Conservation (phyloP, 2,329 filamentous ascomycete species). For the Diplocarpon rosae region DNA sequence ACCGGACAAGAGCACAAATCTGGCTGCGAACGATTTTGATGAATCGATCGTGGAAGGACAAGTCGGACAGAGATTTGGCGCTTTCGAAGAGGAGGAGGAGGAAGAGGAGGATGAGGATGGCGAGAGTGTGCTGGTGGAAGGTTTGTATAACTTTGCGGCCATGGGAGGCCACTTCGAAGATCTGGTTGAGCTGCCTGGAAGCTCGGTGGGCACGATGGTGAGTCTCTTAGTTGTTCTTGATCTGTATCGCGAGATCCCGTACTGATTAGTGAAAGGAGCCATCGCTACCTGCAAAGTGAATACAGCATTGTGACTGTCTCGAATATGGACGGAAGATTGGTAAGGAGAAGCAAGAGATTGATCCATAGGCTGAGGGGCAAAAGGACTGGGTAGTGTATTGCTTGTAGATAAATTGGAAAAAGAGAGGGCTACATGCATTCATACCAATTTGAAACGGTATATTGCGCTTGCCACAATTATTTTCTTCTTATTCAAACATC, state of each 20-base stretch:
- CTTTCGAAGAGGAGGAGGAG: constrained; percentile 3
- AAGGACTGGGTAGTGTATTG: no score
- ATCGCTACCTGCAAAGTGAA: constrained; percentile 1
- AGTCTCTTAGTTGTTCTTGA: not conserved
- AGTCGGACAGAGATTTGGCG: constrained; percentile 16
- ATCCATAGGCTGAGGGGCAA: no score
- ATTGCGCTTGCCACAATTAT: no score
- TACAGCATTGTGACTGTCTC: not conserved
- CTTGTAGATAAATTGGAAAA: no score
- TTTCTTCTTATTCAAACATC: no score
- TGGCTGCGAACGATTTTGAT: constrained; percentile 2
- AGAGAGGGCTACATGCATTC: no score
- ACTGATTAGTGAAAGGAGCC: not conserved
- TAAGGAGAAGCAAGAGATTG: no score
- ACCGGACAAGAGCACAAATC: constrained; percentile 2
- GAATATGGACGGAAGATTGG: no score
- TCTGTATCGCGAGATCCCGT: not conserved
- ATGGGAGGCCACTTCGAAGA: constrained; percentile 16
- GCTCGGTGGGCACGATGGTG: constrained; percentile 6
- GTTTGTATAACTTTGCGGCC: constrained; percentile 18
- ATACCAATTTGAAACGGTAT: no score
- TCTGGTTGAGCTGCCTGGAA: constrained; percentile 15
- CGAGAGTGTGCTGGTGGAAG: constrained; percentile 10
- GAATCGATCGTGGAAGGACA: constrained; percentile 10
- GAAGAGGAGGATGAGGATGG: constrained; percentile 7